Evolutionary conservation across 2,329 filamentous ascomycete genomes (phyloP), one percentile per base, ranked within the genome.

Genomic region (Aspergillus neoniger): DNA sequence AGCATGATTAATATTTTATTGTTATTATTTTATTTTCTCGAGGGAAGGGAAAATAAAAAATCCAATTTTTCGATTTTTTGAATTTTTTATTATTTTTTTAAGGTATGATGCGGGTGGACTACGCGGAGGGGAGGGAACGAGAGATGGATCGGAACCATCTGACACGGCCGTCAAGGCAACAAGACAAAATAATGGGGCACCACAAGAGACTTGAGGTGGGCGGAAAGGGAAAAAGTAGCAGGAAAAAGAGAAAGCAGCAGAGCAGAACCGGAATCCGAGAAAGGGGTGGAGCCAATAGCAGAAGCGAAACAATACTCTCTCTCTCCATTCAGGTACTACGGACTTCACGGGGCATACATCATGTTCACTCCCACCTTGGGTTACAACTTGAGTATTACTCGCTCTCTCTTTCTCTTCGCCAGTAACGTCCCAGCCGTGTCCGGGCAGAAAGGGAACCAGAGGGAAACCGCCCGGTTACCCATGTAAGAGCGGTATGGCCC

Each of bases 131-230:
- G 36, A 56, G 55, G 56, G 59, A 62, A 63, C 47, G 39, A 59
- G 60, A 63, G 61, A 62, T 60, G 57, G 52, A 59, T 70, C 68
- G 67, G 60, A 55, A 60, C 64, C 65, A 70, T 66, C 67, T 66
- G 65, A 71, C 64, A 69, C 58, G 66, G 57, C 41, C 56, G 58
- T 64, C 48, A 53, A 54, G 51, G 65, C 65, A 60, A 61, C 61
- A 57, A 57, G 55, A 41, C 54, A 38, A 58, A 61, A 65, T 63
- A 59, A 62, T 63, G 62, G 59, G 55, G 62, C 58, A 63, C 59
- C 30, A 60, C 60, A 59, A 28, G 39, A 30, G 41, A 28, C 25
- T 43, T 32, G 38, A 17, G 21, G 25, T 55, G 43, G 51, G 63
- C 55, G 63, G 59, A 64, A 66, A 60, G 50, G 63, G 32, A 36